phyloP scores from a whole-genome alignment of 495 filamentous ascomycete species.

The Polyplosphaeria fusca region DNA sequence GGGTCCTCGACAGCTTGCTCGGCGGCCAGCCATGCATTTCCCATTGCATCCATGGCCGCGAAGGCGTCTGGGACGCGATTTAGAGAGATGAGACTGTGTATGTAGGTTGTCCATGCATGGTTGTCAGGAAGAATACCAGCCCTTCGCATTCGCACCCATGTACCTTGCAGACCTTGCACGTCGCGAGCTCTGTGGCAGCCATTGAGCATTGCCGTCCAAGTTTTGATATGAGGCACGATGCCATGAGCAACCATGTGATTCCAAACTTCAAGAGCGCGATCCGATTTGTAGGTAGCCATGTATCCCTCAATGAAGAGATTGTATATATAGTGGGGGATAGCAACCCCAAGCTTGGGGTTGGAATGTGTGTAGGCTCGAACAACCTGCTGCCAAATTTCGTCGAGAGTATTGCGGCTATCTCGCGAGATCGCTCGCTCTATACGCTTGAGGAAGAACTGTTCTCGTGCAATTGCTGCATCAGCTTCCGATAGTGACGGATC shows the following conservation, averaged over 20 bases:
- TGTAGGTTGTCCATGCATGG: constrained; percentile 58
- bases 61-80: constrained; percentile 50
- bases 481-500: no score
- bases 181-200: constrained; percentile 54
- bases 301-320: constrained; percentile 54
- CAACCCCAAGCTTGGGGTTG: not conserved
- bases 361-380: constrained; percentile 3
- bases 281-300: constrained; percentile 48
- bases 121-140: constrained; percentile 55
- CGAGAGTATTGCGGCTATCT: constrained; percentile 1
- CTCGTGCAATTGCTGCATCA: no score
- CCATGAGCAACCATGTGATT: constrained; percentile 54
- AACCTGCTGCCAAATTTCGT: constrained; percentile 14
- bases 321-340: constrained; percentile 40
- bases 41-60: constrained; percentile 59
- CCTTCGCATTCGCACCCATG: constrained; percentile 57
- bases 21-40: constrained; percentile 32
- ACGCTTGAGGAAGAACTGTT: constrained; percentile 5
- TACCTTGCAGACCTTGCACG: constrained; percentile 48
- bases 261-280: constrained; percentile 57
- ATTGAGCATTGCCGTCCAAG: constrained; percentile 62
- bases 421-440: not conserved
- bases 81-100: constrained; percentile 56
- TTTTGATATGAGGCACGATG: constrained; percentile 51
- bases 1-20: constrained; percentile 6